Percentiles rank a stretch among this genome's conserved stretches.
phyloP scores from a whole-genome alignment of 129 eudicot species.

The Flaveria bidentis region DNA sequence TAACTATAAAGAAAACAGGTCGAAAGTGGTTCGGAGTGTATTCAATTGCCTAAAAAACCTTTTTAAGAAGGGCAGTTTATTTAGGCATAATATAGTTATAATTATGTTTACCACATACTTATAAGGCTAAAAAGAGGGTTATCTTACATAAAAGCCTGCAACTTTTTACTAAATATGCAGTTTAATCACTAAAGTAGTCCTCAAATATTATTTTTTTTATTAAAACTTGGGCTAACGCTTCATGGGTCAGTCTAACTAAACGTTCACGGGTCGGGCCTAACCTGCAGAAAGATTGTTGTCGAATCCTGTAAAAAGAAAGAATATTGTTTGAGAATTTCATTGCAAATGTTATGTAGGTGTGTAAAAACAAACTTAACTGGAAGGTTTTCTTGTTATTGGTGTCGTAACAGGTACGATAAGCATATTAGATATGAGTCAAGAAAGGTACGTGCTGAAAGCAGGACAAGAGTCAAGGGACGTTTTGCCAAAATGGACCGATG shows the following conservation, averaged over 20 bases:
- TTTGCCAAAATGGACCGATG: slow-evolving; percentile 76
- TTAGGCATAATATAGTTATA: not conserved
- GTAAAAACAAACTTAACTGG: not conserved
- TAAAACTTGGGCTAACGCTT: not conserved
- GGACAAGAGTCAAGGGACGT: slow-evolving; percentile 86
- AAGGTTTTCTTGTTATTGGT: not conserved
- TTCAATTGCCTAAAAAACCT: not conserved
- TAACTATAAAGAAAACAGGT: not conserved
- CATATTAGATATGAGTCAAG: slow-evolving; percentile 91
- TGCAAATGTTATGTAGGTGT: not conserved
- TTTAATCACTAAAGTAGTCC: not conserved
- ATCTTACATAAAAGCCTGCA: not conserved
- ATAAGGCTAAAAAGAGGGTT: not conserved
- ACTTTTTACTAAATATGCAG: not conserved
- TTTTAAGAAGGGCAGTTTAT: not conserved
- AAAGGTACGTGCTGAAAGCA: slow-evolving; percentile 83
- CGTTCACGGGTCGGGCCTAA: too few species aligned
- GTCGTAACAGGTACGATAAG: slow-evolving; percentile 73
- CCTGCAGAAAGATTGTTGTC: too few species aligned
- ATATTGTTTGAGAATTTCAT: not conserved
- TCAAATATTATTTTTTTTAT: too few species aligned
- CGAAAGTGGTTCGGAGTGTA: not conserved
- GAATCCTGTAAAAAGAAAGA: too few species aligned
- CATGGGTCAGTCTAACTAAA: not conserved
- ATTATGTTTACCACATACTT: not conserved